Evolutionary conservation across 2,329 filamentous ascomycete species (phyloP), one percentile per base, ranked within the genome.

Genomic region (Epichloe glyceriae): DNA sequence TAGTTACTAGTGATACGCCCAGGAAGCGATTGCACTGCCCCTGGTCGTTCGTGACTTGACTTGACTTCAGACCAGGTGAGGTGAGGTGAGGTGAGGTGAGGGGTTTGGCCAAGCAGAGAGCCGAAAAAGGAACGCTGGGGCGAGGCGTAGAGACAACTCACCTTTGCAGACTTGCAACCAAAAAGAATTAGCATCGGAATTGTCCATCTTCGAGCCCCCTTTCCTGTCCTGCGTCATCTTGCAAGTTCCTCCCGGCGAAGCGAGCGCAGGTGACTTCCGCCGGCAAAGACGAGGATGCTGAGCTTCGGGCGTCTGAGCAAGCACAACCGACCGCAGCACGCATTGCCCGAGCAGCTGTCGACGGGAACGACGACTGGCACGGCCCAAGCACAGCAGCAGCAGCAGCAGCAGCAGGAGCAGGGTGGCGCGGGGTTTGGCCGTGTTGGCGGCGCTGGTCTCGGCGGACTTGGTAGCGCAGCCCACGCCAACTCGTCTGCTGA

Each of bases 291-390:
- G 55, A 65, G 57, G 54, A 79, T 79, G 75, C 73, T 71, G 60
- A 66, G 66, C 65, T 78, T 78, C 66, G 68, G 70, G 67, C 74
- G 74, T 62, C 66, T 77, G 64, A 70, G 72, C 63, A 78, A 70
- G 69, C 72, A 76, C 69, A 76, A 76, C 61, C 74, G 74, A 60
- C 76, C 76, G 63, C 76, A 78, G 67, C 74, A 76, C 62, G 71
- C 73, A 56, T 69, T 78, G 59, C 67, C 69, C 60, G 75, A 75
- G 62, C 63, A 67, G 58, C 65, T 67, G 62, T 58, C 65, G 60
- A 54, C 64, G 59, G 46, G 45, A 49, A 46, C 20, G 59, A 54
- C 67, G 61, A 54, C 65, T 60, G 54, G 58, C 52, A 52, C 59
- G 60, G 41, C 40, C 50, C 22, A 30, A 42, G 39, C 48, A 20